These are phyloP conservation scores for Lipomyces sp. DNA, from an alignment of 805 yeast genomes.

Conservation along the genomic window DNA sequence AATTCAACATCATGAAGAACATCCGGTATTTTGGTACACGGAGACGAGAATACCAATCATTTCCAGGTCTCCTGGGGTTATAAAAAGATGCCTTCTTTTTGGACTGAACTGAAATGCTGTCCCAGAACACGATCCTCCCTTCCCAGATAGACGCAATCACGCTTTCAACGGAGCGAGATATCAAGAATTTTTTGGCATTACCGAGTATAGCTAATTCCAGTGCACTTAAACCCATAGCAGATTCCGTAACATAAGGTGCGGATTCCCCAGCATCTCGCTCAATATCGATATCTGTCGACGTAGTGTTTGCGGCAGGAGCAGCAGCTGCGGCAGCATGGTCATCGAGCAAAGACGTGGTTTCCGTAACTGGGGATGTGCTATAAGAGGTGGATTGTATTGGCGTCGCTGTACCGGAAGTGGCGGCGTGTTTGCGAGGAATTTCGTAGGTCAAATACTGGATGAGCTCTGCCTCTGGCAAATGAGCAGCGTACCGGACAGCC, in stretches of 20 bases:
- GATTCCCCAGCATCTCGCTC: constrained; percentile 27
- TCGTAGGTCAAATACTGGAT: constrained; percentile 31
- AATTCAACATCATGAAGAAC: constrained; percentile 43
- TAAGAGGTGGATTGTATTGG: constrained; percentile 12
- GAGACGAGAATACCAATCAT: constrained; percentile 42
- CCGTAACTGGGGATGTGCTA: constrained; percentile 14
- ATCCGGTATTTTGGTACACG: constrained; percentile 45
- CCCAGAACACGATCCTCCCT: constrained; percentile 47
- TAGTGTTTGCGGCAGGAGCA: constrained; percentile 2
- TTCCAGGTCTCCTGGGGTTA: constrained; percentile 25
- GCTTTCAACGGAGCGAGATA: constrained; percentile 41
- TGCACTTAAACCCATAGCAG: constrained; percentile 38
- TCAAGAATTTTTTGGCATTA: constrained; percentile 42
- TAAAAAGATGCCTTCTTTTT: constrained; percentile 40
- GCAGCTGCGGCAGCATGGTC: constrained; percentile 6
- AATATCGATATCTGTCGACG: constrained; percentile 25
- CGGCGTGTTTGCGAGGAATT: constrained; percentile 24
- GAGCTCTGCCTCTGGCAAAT: constrained; percentile 38
- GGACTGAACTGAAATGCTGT: constrained; percentile 40
- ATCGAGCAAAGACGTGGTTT: constrained; percentile 10
- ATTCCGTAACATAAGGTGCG: constrained; percentile 36
- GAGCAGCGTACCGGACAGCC: constrained; percentile 41
- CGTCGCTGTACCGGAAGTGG: constrained; percentile 1
- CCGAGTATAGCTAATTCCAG: constrained; percentile 42
- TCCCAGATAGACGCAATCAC: constrained; percentile 43